A percentile compares a stretch with the other conserved stretches of the same genome.
phyloP scores from a whole-genome alignment of 129 eudicot genomes.

The Arctium lappa region DNA sequence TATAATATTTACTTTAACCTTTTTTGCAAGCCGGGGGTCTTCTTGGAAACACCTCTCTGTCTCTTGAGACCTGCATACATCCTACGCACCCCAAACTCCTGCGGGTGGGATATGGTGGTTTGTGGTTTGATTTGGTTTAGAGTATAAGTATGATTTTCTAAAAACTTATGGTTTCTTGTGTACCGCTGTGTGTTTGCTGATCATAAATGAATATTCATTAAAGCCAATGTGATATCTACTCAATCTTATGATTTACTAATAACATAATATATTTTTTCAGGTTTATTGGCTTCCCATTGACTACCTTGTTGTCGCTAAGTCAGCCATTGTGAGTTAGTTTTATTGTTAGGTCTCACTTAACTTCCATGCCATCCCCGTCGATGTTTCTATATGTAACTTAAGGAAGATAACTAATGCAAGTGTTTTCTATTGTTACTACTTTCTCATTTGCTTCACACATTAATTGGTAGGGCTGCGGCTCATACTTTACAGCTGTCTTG shows the following conservation, averaged over 20 bases:
- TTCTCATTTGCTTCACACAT: neutral
- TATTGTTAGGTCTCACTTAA: neutral
- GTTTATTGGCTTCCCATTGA: slow-evolving; percentile 90
- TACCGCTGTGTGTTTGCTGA: neutral
- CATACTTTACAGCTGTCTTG: slow-evolving; percentile 89
- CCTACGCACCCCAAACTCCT: neutral
- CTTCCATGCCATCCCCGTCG: neutral
- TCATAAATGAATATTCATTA: neutral
- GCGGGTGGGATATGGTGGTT: neutral
- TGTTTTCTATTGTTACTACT: neutral
- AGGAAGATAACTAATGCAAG: neutral
- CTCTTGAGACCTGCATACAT: neutral
- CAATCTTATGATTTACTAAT: neutral
- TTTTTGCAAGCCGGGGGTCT: neutral
- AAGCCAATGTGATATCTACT: neutral
- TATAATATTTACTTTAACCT: neutral
- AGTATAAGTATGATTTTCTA: too few species aligned
- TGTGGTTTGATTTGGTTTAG: neutral
- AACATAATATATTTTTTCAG: slow-evolving; percentile 27
- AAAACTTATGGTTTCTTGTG: neutral
- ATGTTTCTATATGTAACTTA: neutral
- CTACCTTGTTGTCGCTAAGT: slow-evolving; percentile 79
- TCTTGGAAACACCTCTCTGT: neutral
- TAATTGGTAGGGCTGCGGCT: slow-evolving; percentile 70
- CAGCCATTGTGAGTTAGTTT: slow-evolving; percentile 75